These are phyloP conservation scores for Mentha longifolia DNA, from an alignment of 257 asterid species.

Conservation along the genomic window DNA sequence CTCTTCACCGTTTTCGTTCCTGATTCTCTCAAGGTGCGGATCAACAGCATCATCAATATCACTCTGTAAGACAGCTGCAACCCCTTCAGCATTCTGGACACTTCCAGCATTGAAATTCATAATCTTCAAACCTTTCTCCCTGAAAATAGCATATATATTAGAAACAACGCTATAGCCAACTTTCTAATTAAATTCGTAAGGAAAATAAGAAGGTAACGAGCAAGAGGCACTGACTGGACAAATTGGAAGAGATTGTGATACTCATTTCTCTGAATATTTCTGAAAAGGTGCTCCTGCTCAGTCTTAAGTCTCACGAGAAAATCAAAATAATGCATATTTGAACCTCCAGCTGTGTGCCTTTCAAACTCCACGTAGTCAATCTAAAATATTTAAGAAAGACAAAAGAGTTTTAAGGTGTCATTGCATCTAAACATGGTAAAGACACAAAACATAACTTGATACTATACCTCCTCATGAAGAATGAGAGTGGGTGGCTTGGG, in stretches of 20 bases:
- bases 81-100: constrained; percentile 54
- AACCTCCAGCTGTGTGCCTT: constrained; percentile 97
- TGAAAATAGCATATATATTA: constrained; percentile 41
- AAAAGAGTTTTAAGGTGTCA: constrained; percentile 29
- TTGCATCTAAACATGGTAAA: constrained; percentile 14
- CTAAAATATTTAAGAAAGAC: constrained; percentile 40
- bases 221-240: constrained; percentile 59
- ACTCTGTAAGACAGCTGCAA: constrained; percentile 60
- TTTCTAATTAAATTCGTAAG: not conserved
- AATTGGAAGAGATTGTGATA: constrained; percentile 74
- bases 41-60: constrained; percentile 82
- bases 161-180: constrained; percentile 21
- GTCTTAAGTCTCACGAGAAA: constrained; percentile 84
- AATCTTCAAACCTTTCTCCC: constrained; percentile 79
- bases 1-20: constrained; percentile 75
- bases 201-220: constrained; percentile 7
- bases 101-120: constrained; percentile 59
- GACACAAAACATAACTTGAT: constrained; percentile 19
- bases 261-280: constrained; percentile 93
- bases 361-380: constrained; percentile 96
- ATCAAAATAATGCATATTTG: constrained; percentile 97
- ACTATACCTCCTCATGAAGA: constrained; percentile 88
- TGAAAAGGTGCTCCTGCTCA: constrained; percentile 96
- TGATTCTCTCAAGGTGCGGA: constrained; percentile 86
- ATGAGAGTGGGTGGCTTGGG: constrained; percentile 98